A percentile compares a stretch with the other conserved stretches of the same genome.
Conservation (phyloP, 805 yeast species). For the Starmera quercuum region DNA sequence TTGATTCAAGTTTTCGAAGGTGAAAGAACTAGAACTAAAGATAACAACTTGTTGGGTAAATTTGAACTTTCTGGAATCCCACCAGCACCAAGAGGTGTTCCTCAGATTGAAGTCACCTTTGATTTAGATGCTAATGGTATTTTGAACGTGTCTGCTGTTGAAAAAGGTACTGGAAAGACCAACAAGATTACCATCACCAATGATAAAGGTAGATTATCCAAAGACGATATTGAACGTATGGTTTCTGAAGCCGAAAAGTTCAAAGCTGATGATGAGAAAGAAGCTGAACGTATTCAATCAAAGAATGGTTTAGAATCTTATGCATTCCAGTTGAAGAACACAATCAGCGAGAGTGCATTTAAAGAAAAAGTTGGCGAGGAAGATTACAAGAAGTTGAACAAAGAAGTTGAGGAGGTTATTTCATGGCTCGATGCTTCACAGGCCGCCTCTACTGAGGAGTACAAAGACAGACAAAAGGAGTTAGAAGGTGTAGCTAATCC, state of each 20-base stretch:
- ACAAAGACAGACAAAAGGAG: constrained; percentile 90
- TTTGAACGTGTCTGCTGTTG: constrained; percentile 93
- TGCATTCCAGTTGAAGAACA: constrained; percentile 87
- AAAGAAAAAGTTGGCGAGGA: constrained; percentile 73
- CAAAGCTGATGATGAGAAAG: constrained; percentile 95
- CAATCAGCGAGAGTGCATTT: constrained; percentile 62
- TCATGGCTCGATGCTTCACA: constrained; percentile 90
- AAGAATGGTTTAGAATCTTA: constrained; percentile 96
- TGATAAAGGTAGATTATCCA: constrained; percentile 97
- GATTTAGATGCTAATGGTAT: constrained; percentile 97
- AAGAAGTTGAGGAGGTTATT: constrained; percentile 80
- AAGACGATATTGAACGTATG: constrained; percentile 98
- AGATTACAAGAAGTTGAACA: constrained; percentile 66
- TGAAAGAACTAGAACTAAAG: constrained; percentile 96
- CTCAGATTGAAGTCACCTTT: constrained; percentile 96
- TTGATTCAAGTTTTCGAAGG: constrained; percentile 97
- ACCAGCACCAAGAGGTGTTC: constrained; percentile 99
- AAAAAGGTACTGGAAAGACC: constrained; percentile 98
- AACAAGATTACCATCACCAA: constrained; percentile 96
- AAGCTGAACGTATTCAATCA: constrained; percentile 85
- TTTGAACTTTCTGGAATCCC: constrained; percentile 96
- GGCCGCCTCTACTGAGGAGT: constrained; percentile 91
- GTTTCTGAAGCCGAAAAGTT: constrained; percentile 95
- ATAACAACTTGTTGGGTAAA: constrained; percentile 95
- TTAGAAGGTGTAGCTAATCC: constrained; percentile 96